These are phyloP conservation scores for Hymenoscyphus scutula DNA, from an alignment of 2,329 filamentous ascomycete species.

Conservation along the genomic window DNA sequence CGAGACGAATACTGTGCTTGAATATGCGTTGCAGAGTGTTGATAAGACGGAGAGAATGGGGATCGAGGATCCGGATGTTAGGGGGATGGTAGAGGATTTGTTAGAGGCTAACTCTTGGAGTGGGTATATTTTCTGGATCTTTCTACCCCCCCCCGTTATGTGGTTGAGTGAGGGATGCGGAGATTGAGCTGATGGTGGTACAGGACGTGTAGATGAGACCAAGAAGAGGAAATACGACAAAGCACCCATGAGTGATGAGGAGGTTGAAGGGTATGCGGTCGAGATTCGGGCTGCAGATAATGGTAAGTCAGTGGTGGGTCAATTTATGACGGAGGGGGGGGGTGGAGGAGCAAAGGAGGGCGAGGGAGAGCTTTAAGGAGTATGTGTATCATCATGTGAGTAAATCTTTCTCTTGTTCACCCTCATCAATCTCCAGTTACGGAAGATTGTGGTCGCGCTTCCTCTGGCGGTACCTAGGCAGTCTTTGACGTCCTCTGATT, in stretches of 20 bases:
- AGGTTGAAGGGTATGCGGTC: not conserved
- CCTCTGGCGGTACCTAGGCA: no score
- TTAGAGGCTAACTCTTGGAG: not conserved
- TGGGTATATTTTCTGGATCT: not conserved
- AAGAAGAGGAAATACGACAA: not conserved
- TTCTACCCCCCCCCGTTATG: not conserved
- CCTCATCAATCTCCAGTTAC: no score
- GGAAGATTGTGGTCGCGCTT: no score
- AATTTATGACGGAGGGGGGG: not conserved
- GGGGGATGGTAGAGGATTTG: not conserved
- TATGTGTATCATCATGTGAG: not conserved
- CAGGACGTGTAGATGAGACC: not conserved
- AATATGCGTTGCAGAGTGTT: not conserved
- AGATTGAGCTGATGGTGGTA: no score
- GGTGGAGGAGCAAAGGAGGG: not conserved
- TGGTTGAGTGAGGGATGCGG: not conserved
- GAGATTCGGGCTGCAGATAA: not conserved
- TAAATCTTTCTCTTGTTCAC: not conserved
- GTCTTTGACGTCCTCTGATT: no score
- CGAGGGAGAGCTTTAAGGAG: not conserved
- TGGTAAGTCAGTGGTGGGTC: not conserved
- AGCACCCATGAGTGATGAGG: not conserved
- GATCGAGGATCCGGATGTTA: not conserved
- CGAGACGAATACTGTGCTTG: not conserved
- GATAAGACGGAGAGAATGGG: not conserved